These are phyloP conservation scores for Sporisorium sorghi DNA, from an alignment of 1,284 basidiomycete genomes.

Conservation along the genomic window DNA sequence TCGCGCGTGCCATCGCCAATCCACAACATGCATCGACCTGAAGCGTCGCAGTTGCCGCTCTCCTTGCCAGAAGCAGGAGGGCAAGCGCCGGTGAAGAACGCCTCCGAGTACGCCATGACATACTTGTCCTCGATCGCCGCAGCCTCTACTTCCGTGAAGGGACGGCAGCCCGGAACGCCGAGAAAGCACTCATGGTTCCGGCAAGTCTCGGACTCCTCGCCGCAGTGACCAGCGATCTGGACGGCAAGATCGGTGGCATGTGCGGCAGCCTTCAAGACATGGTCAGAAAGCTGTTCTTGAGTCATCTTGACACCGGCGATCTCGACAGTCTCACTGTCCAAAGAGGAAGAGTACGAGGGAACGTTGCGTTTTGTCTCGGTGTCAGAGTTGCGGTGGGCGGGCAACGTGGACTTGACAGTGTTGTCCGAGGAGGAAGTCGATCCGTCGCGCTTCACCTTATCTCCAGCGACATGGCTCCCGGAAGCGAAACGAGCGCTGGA, in stretches of 20 bases:
- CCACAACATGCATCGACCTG: conserved; percentile 1
- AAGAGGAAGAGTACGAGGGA: not conserved
- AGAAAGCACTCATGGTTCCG: too few relatives aligned
- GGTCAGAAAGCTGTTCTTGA: not conserved
- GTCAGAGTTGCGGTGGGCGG: too few relatives aligned
- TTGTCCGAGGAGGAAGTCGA: too few relatives aligned
- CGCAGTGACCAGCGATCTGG: too few relatives aligned
- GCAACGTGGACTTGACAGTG: too few relatives aligned
- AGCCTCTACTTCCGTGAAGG: not conserved
- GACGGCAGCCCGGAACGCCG: not conserved
- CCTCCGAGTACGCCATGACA: not conserved
- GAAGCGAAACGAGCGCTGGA: too few relatives aligned
- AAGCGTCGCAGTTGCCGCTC: not conserved
- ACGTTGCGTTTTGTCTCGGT: not conserved
- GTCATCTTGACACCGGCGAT: not conserved
- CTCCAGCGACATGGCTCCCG: too few relatives aligned
- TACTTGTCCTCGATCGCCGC: not conserved
- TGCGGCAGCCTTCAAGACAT: not conserved
- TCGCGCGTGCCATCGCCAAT: not conserved
- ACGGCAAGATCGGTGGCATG: too few relatives aligned
- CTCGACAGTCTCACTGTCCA: not conserved
- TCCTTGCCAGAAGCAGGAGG: not conserved
- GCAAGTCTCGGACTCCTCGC: too few relatives aligned
- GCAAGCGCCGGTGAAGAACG: not conserved
- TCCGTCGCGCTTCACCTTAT: too few relatives aligned